Evolutionary conservation across 306 rosid species (phyloP), one percentile per base, ranked within the genome.

Genomic region (Notholithocarpus densiflorus): DNA sequence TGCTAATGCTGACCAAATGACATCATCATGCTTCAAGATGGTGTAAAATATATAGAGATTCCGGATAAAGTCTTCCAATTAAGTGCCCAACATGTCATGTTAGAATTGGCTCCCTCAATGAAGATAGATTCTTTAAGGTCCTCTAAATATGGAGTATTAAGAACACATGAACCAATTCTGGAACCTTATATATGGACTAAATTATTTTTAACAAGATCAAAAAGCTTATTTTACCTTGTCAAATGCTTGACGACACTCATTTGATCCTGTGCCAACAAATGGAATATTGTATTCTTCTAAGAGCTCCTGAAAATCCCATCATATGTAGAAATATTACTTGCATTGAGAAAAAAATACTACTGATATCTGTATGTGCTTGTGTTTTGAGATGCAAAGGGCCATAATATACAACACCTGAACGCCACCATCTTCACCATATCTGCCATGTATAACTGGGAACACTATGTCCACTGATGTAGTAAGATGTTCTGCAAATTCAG

Each of bases 401-500:
- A 32, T 17, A 61, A 68, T 60, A 65, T 74, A 19, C 78, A 24
- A 26, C 65, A 94, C 98, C 98, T 94, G 98, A 88, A 94, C 86
- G 75, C 89, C 92, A 57, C 98, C 98, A 86, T 94, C 97, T 91
- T 94, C 98, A 26, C 98, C 97, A 84, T 91, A 94, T 70, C 83
- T 83, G 79, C 98, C 98, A 62, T 94, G 98, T 81, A 94, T 94
- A 82, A 92, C 97, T 12, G 97, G 97, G 87, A 94, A 94, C 45
- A 89, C 98, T 79, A 91, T 81, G 86, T 94, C 97, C 78, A 92
- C 98, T 53, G 87, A 81, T 74, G 81, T 86, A 81, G 92, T 86
- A n/a, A 94, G 91, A 84, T 92, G 97, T 64, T 87, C 88, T 1
- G 95, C 97, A 32, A 94, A 92, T 72, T 91, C 90, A 52, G 87